phyloP scores from a whole-genome alignment of 371 early-diverging fungal species.

The Mortierella sp. region DNA sequence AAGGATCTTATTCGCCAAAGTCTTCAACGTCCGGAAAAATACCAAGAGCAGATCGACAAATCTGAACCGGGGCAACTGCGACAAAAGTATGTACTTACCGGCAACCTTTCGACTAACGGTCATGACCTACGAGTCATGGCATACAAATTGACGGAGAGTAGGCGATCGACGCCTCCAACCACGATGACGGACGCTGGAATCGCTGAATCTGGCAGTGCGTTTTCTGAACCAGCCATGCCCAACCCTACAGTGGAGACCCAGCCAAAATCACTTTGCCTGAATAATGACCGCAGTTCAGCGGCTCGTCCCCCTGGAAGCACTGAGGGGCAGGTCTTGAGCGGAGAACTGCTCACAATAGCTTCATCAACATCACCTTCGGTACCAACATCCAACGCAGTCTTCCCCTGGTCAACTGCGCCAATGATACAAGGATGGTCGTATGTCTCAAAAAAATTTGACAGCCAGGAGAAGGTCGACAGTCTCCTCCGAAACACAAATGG shows the following conservation, averaged over 20 bases:
- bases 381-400: conserved; percentile 7
- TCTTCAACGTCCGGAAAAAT: conserved; percentile 20
- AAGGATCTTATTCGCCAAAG: conserved; percentile 20
- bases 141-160: conserved; percentile 16
- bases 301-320: too few relatives aligned
- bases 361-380: conserved; percentile 5
- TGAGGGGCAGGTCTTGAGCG: too few relatives aligned
- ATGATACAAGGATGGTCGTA: conserved; percentile 13
- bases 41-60: conserved; percentile 26
- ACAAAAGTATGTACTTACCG: conserved; percentile 18
- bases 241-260: too few relatives aligned
- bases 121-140: conserved; percentile 19
- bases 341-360: not conserved
- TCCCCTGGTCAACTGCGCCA: conserved; percentile 25
- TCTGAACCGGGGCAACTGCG: conserved; percentile 15
- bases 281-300: too few relatives aligned
- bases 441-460: conserved; percentile 10
- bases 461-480: conserved; percentile 14
- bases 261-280: too few relatives aligned
- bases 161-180: too few relatives aligned
- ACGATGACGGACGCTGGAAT: too few relatives aligned
- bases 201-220: too few relatives aligned
- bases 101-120: conserved; percentile 18
- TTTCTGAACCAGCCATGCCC: too few relatives aligned
- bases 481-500: conserved; percentile 10